Evolutionary conservation across 2,329 filamentous ascomycete genomes (phyloP), one percentile per base, ranked within the genome.

Genomic region (Epichloe glyceriae): DNA sequence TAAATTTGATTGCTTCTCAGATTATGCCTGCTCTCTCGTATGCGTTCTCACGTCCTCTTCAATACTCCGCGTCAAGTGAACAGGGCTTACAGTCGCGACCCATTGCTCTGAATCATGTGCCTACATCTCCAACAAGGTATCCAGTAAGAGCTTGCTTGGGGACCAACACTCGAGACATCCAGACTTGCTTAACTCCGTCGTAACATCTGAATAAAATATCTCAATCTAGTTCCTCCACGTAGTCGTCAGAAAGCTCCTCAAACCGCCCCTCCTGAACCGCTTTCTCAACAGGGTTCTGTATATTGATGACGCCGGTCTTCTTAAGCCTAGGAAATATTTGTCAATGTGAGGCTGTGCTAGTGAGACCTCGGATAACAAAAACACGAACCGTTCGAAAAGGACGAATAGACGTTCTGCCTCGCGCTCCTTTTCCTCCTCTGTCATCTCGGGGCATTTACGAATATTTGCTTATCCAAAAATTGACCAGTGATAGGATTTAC

Each of bases 401-500:
- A 95, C 88, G 69, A 94, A 96, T 1, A 96, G 67, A 51, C 82
- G 79, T 67, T 96, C 91, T 0, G 90, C 91, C 63, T 98, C 93
- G 52, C 86, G 75, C 65, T 95, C 87, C 66, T 91, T 96, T 70
- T 97, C 91, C 56, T 90, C 89, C 45, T 86, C 73, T 0, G 86
- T 93, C 91, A 97, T 95, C 46, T 86, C 80, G 1, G 81, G 11
- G 72, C 66, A 4, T 80, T 69, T 6, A 79, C 71, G 6, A 71
- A 67, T 50, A 73, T 75, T 65, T 91, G 86, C 38, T 73, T 74
- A 56, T 88, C 83, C 47, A 88, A 62, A 55, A 84, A 82, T 65
- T 96, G 90, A 0, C 90, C 90, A 1, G 90, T 96, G 34, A 96
- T 80, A 0, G 90, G 88, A 57, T 96, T 96, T 49, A 94, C 70